Conservation (phyloP, 2,329 filamentous ascomycete species). For the Metarhizium sp. region DNA sequence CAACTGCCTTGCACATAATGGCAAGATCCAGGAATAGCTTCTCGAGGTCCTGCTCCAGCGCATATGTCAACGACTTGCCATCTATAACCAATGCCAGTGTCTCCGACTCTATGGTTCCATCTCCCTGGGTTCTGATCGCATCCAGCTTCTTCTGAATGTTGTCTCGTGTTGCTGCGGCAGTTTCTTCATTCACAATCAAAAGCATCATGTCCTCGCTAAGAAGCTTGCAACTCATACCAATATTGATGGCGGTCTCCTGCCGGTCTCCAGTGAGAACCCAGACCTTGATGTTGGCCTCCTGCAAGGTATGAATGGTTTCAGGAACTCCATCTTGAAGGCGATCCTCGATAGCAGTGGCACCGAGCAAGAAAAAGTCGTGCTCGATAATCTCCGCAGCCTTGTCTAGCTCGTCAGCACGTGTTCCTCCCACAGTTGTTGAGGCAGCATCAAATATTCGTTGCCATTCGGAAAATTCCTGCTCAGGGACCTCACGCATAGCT, state of each 20-base stretch:
- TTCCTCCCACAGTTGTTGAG: constrained; percentile 82
- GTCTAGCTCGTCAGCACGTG: constrained; percentile 87
- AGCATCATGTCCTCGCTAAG: constrained; percentile 99
- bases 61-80: constrained; percentile 88
- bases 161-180: constrained; percentile 65
- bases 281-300: constrained; percentile 95
- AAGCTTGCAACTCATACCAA: constrained; percentile 98
- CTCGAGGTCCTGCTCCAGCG: constrained; percentile 87
- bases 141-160: constrained; percentile 92
- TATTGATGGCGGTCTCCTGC: constrained; percentile 98
- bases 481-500: constrained; percentile 85
- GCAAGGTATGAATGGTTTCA: constrained; percentile 94
- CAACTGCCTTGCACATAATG: constrained; percentile 91
- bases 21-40: constrained; percentile 89
- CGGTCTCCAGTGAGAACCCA: constrained; percentile 97
- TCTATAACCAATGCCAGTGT: constrained; percentile 89
- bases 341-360: constrained; percentile 95
- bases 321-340: constrained; percentile 93
- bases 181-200: constrained; percentile 90
- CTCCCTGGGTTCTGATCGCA: constrained; percentile 75
- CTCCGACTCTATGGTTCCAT: constrained; percentile 69
- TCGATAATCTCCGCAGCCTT: constrained; percentile 96
- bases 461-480: constrained; percentile 86
- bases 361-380: constrained; percentile 80
- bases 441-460: constrained; percentile 77